Conservation (phyloP, 169 alveolate species). For the Amoebophrya sp. region DNA sequence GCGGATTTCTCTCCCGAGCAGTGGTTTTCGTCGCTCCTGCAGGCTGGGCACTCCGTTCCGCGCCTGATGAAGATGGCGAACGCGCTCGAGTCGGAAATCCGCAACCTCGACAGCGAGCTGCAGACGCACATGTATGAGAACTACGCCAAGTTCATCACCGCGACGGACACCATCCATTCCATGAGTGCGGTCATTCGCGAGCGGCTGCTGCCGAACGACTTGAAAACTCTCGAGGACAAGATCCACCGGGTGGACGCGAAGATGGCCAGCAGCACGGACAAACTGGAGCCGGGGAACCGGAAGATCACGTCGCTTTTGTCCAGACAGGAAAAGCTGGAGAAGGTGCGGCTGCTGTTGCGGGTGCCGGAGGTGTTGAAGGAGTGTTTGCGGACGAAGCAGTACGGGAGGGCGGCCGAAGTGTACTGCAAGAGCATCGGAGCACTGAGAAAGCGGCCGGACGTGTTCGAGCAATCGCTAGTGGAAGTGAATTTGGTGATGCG, state of each 20-base stretch:
- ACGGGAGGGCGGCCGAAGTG: background rate
- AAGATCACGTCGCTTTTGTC: background rate
- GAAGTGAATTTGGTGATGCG: background rate
- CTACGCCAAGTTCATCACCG: background rate
- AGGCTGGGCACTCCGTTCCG: background rate
- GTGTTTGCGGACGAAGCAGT: background rate
- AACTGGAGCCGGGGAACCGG: background rate
- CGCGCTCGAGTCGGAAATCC: background rate
- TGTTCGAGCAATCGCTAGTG: background rate
- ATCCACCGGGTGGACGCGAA: background rate
- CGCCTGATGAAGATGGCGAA: background rate
- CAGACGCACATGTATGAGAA: background rate
- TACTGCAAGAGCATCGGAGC: background rate
- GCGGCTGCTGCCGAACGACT: background rate
- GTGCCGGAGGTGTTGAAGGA: background rate
- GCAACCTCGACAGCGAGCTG: background rate
- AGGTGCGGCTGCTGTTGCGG: background rate
- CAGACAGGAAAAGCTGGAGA: background rate
- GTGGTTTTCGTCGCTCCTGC: background rate
- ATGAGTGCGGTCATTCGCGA: background rate
- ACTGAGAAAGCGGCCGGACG: background rate
- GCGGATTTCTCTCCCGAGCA: background rate
- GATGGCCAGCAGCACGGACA: background rate
- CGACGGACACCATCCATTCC: background rate
- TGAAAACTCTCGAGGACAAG: background rate